Conservation (phyloP, 163 green algal genomes). For the Smithsoniella earleae region DNA sequence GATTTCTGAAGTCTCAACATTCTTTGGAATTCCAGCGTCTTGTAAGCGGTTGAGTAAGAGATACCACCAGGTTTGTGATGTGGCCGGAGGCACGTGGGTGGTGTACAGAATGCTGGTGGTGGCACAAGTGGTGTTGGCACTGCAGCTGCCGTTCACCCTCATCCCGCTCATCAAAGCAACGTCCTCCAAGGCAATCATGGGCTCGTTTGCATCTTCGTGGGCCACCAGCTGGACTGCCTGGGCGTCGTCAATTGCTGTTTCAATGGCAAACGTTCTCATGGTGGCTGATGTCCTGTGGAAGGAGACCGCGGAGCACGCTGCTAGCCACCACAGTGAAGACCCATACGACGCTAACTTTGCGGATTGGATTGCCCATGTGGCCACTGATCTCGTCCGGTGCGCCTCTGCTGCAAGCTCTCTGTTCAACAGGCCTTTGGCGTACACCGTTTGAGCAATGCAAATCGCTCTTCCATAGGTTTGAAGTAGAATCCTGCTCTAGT, state of each 20-base stretch:
- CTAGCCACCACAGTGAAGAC: background rate
- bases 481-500: no score
- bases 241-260: background rate
- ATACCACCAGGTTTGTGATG: background rate
- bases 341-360: background rate
- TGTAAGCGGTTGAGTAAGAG: no score
- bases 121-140: conserved; percentile 55
- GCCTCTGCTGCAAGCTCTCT: background rate
- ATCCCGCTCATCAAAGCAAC: conserved; percentile 65
- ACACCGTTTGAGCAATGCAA: background rate
- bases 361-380: conserved; percentile 1
- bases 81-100: background rate
- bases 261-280: conserved; percentile 22
- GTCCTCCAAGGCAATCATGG: conserved; percentile 48
- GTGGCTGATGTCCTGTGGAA: conserved; percentile 15
- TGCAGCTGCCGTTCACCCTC: conserved; percentile 60
- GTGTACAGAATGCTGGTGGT: conserved; percentile 47
- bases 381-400: background rate
- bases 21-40: no score
- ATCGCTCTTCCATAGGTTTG: no score
- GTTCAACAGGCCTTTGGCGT: background rate
- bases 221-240: background rate
- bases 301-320: conserved; percentile 1
- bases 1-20: no score
- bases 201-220: conserved; percentile 35